Percentiles rank a stretch among this genome's conserved stretches.
phyloP scores from a whole-genome alignment of 2,329 filamentous ascomycete species.

The Clarireedia paspali region DNA sequence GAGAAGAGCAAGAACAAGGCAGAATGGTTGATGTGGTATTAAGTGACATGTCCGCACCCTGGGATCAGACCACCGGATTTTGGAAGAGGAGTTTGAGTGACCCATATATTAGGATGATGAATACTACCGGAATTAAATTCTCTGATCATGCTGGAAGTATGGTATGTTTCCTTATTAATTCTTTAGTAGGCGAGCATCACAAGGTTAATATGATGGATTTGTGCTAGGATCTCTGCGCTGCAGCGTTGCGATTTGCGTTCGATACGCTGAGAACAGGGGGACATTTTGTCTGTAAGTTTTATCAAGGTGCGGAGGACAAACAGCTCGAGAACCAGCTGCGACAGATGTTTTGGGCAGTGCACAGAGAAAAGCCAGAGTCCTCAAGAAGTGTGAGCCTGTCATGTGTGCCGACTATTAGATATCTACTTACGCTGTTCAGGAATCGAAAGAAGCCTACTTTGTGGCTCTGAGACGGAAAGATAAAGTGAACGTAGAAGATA shows the following conservation, averaged over 20 bases:
- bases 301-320: constrained; percentile 84
- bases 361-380: constrained; percentile 84
- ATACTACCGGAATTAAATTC: constrained; percentile 83
- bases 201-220: background rate
- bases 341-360: constrained; percentile 70
- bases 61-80: constrained; percentile 71
- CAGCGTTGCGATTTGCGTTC: constrained; percentile 76
- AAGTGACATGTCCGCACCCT: constrained; percentile 99
- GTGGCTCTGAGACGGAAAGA: constrained; percentile 66
- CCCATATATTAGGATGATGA: constrained; percentile 98
- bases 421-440: constrained; percentile 39
- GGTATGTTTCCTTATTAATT: constrained; percentile 47
- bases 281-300: constrained; percentile 96
- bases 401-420: background rate
- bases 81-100: constrained; percentile 88
- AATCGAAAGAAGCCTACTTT: constrained; percentile 81
- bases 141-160: constrained; percentile 90
- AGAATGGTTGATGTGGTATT: constrained; percentile 82
- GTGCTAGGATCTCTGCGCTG: constrained; percentile 74
- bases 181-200: too few relatives aligned
- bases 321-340: constrained; percentile 66
- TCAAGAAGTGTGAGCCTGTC: constrained; percentile 65
- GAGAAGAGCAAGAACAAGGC: constrained; percentile 35
- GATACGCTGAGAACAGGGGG: constrained; percentile 77
- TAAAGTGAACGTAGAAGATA: constrained; percentile 18